These are phyloP conservation scores for Fragaria vesca DNA, from an alignment of 306 rosid genomes.

Conservation along the genomic window DNA sequence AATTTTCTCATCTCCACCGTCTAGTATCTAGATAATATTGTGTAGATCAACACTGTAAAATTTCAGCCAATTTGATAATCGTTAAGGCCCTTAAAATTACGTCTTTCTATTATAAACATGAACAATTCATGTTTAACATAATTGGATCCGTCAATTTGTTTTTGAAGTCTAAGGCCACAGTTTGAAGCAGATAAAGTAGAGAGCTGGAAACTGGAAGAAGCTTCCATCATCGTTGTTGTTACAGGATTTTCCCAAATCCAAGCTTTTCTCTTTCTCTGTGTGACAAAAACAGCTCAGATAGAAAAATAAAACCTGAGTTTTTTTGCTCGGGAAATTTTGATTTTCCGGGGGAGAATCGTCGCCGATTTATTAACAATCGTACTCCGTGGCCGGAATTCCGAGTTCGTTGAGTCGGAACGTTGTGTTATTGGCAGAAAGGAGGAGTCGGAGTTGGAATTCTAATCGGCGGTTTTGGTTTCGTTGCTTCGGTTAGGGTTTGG, in stretches of 20 bases:
- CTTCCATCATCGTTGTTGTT: not conserved
- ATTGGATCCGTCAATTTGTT: too few relatives aligned
- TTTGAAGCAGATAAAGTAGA: too few relatives aligned
- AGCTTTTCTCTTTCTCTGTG: not conserved
- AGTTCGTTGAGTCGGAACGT: not conserved
- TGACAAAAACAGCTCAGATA: constrained; percentile 18
- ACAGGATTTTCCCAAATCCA: not conserved
- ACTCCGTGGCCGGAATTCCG: constrained; percentile 4
- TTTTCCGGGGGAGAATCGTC: constrained; percentile 6
- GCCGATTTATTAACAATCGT: not conserved
- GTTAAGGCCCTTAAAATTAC: too few relatives aligned
- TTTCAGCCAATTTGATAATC: too few relatives aligned
- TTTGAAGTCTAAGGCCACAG: too few relatives aligned
- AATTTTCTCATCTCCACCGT: too few relatives aligned
- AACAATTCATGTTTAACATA: too few relatives aligned
- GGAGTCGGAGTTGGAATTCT: not conserved
- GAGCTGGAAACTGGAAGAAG: too few relatives aligned
- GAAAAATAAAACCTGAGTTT: not conserved
- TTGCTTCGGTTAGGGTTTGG: constrained; percentile 20
- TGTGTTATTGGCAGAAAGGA: not conserved
- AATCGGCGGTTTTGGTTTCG: constrained; percentile 1
- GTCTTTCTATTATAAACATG: too few relatives aligned
- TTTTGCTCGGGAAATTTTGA: not conserved
- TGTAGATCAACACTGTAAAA: too few relatives aligned
- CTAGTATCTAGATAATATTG: too few relatives aligned